A percentile compares a stretch with the other conserved stretches of the same genome.
phyloP scores from a whole-genome alignment of 202 grass and related monocot genomes.

The Sporobolus alterniflorus region DNA sequence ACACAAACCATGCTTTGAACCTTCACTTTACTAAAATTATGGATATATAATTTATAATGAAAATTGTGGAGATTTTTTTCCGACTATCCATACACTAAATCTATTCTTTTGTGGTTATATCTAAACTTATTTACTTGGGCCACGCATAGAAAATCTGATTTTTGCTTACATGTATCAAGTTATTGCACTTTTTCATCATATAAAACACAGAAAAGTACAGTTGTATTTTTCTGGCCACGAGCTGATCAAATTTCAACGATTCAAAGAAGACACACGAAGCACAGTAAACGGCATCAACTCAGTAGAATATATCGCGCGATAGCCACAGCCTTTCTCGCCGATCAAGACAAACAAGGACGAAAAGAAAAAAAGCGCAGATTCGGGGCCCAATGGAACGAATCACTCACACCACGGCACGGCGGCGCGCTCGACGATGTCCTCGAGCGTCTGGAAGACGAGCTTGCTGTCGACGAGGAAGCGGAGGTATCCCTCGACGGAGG shows the following conservation, averaged over 20 bases:
- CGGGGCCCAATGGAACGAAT: neutral
- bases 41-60: neutral
- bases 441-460: slow-evolving; percentile 75
- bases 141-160: neutral
- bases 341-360: neutral
- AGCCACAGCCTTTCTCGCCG: neutral
- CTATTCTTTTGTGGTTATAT: neutral
- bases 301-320: neutral
- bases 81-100: neutral
- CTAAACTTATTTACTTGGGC: neutral
- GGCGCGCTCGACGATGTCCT: slow-evolving; percentile 60
- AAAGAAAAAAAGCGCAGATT: neutral
- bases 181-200: neutral
- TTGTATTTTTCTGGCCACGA: neutral
- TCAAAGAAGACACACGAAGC: slow-evolving; percentile 9
- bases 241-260: slow-evolving; percentile 1
- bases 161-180: neutral
- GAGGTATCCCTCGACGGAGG: slow-evolving; percentile 64
- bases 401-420: slow-evolving; percentile 72
- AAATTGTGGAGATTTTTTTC: neutral
- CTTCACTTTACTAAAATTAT: neutral
- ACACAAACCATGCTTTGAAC: neutral
- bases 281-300: neutral
- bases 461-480: slow-evolving; percentile 88
- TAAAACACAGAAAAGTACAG: neutral